Percentiles rank a stretch among this genome's conserved stretches.
Conservation (phyloP, 306 rosid genomes). For the Hylodesmum podocarpum region DNA sequence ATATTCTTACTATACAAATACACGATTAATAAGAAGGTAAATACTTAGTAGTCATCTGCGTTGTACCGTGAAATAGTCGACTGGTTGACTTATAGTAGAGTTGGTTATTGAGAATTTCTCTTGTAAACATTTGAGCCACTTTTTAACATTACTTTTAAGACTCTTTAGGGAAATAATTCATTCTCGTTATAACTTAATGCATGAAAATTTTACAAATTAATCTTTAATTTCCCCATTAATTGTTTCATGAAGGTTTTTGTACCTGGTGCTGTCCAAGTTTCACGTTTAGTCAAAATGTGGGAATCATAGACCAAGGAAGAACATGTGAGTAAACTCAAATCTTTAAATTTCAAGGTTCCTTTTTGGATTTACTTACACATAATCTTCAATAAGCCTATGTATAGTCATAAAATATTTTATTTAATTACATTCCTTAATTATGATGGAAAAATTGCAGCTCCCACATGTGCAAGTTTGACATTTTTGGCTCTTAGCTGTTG, state of each 20-base stretch:
- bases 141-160: no score
- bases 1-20: no score
- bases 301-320: constrained; percentile 39
- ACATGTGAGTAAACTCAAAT: constrained; percentile 26
- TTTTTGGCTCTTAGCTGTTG: background rate
- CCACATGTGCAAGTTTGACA: constrained; percentile 7
- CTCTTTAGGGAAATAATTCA: no score
- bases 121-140: no score
- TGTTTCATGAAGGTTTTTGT: constrained; percentile 25
- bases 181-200: no score
- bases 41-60: no score
- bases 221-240: background rate
- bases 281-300: constrained; percentile 33
- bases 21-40: no score
- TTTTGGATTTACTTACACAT: no score
- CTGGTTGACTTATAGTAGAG: no score
- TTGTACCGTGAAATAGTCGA: no score
- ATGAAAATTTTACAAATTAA: background rate
- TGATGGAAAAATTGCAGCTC: constrained; percentile 34
- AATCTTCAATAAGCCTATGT: background rate
- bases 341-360: no score
- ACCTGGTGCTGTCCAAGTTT: constrained; percentile 36
- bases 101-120: no score
- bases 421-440: background rate
- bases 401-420: background rate